phyloP scores from a whole-genome alignment of 2,329 filamentous ascomycete species.

The Cercospora janseana region DNA sequence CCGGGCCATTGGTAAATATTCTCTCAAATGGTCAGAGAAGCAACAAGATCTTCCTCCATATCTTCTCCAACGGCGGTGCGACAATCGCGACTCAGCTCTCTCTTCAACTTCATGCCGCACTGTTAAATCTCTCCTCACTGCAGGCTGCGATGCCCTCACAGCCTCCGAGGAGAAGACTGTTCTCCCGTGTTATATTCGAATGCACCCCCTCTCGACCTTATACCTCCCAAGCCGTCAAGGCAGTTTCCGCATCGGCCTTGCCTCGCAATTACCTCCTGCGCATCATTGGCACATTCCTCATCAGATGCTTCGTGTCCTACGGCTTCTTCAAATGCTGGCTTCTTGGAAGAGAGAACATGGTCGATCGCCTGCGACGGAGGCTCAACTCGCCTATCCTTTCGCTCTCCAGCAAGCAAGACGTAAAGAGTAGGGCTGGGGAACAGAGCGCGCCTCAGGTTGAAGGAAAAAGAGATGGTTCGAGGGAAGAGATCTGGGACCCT shows the following conservation, averaged over 20 bases:
- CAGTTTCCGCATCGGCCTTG: conserved; percentile 21
- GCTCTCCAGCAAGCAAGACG: too few species aligned
- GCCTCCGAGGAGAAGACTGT: conserved; percentile 9
- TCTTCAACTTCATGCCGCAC: not conserved
- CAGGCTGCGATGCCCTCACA: not conserved
- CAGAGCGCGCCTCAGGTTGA: not conserved
- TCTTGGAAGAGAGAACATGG: conserved; percentile 9
- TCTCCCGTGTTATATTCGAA: conserved; percentile 33
- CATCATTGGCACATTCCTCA: conserved; percentile 16
- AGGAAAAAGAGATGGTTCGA: not conserved
- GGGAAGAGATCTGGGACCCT: not conserved
- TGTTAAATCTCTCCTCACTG: not conserved
- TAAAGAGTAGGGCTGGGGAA: too few species aligned
- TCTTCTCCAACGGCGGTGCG: conserved; percentile 39
- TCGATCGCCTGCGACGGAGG: conserved; percentile 5
- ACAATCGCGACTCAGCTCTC: conserved; percentile 30
- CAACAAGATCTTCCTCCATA: not conserved
- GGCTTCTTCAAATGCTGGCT: conserved; percentile 5
- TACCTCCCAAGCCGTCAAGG: conserved; percentile 19
- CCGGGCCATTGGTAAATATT: not conserved
- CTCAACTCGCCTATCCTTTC: not conserved
- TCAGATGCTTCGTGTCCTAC: conserved; percentile 11
- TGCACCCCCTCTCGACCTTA: conserved; percentile 30
- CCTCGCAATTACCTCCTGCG: conserved; percentile 19
- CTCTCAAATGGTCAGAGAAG: not conserved